A percentile compares a stretch with the other conserved stretches of the same genome.
These are phyloP conservation scores for Candida nitratophila DNA, from an alignment of 805 yeast species.

Conservation along the genomic window DNA sequence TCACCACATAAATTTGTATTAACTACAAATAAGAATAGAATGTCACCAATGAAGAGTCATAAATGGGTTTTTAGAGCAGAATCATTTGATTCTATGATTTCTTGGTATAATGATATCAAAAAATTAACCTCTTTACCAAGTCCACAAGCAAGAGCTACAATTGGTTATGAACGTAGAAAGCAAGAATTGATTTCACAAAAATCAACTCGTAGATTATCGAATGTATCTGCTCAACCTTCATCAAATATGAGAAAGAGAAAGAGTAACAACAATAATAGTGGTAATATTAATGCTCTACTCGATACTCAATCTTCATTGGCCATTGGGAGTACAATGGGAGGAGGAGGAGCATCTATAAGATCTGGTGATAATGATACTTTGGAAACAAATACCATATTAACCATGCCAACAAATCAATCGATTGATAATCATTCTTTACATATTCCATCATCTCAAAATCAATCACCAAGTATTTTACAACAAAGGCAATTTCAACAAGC, in stretches of 20 bases:
- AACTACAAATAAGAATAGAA: constrained; percentile 65
- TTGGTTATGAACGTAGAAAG: constrained; percentile 28
- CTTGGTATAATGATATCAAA: constrained; percentile 79
- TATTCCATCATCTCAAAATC: not conserved
- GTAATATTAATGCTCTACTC: not conserved
- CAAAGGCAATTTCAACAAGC: not conserved
- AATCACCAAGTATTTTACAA: not conserved
- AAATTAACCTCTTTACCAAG: constrained; percentile 54
- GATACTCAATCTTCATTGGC: not conserved
- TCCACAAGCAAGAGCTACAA: constrained; percentile 51
- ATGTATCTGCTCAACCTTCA: not conserved
- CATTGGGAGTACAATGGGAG: no score
- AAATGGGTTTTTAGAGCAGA: constrained; percentile 96
- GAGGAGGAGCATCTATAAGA: not conserved
- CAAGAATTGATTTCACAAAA: constrained; percentile 2
- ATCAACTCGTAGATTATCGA: not conserved
- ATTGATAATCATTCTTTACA: not conserved
- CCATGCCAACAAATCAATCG: not conserved
- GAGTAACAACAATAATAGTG: no score
- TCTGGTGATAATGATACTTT: not conserved
- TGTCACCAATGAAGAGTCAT: constrained; percentile 72
- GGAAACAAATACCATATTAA: not conserved
- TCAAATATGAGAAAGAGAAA: not conserved
- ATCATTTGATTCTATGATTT: constrained; percentile 68
- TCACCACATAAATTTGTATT: constrained; percentile 71